Evolutionary conservation across 768 basidiomycete genomes (phyloP).

Genomic region (Tylopilus vinaceipallidus): DNA sequence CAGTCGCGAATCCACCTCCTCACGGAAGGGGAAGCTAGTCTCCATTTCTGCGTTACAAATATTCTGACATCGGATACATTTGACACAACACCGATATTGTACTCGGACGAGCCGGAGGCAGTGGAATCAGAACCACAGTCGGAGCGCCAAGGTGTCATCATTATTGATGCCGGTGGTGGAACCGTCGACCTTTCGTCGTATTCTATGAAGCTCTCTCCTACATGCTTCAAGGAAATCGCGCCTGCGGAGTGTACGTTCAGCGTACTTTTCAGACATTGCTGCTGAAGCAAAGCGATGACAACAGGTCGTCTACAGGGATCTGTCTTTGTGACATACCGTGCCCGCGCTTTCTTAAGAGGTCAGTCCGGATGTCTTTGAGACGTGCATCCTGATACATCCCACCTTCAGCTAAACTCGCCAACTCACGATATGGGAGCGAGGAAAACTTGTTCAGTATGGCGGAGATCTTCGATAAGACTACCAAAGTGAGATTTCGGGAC

Average conservation of each 20-base stretch:
- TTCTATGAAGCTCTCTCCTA: conserved; percentile 37
- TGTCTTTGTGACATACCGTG: conserved; percentile 34
- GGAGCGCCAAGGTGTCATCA: conserved; percentile 34
- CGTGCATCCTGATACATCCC: background rate
- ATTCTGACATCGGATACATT: conserved; percentile 36
- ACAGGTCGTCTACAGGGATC: conserved; percentile 41
- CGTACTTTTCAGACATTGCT: background rate
- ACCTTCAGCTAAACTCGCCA: conserved; percentile 26
- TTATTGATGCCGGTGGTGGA: conserved; percentile 50
- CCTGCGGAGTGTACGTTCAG: conserved; percentile 30
- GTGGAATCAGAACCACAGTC: conserved; percentile 10
- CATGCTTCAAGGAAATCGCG: conserved; percentile 37
- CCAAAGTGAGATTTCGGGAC: conserved; percentile 40
- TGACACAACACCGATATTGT: conserved; percentile 6
- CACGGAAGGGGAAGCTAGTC: conserved; percentile 58
- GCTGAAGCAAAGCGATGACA: background rate
- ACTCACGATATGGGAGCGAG: conserved; percentile 27
- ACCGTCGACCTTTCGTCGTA: conserved; percentile 41
- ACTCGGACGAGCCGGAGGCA: conserved; percentile 20
- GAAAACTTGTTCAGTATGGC: conserved; percentile 32
- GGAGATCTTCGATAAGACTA: conserved; percentile 33
- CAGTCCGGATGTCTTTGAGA: background rate
- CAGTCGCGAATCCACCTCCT: conserved; percentile 48
- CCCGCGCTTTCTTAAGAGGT: conserved; percentile 34
- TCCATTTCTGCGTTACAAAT: conserved; percentile 50